Evolutionary conservation across 257 asterid genomes (phyloP).

Genomic region (Nicotiana tomentosiformis): DNA sequence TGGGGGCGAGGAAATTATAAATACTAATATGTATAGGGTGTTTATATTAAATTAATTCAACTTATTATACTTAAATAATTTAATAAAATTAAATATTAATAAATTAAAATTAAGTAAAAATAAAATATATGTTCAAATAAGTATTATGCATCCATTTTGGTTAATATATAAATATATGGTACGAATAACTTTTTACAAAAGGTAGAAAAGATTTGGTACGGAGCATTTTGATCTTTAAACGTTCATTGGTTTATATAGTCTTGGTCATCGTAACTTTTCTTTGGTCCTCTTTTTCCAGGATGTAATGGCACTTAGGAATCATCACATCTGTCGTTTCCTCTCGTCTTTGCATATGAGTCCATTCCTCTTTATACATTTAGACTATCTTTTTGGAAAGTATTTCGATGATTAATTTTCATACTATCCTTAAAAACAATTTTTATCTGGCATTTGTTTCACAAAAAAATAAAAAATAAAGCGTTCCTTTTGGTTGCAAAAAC

Average conservation of each 20-base stretch:
- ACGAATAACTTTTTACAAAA: too few relatives aligned
- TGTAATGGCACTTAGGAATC: neutral
- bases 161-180: too few relatives aligned
- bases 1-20: neutral
- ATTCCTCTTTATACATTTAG: too few relatives aligned
- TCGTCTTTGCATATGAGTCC: neutral
- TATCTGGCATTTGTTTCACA: neutral
- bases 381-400: neutral
- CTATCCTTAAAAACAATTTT: neutral
- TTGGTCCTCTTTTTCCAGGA: neutral
- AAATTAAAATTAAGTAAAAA: too few relatives aligned
- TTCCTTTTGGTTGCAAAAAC: too few relatives aligned
- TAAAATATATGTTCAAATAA: too few relatives aligned
- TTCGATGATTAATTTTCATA: neutral
- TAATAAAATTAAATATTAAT: too few relatives aligned
- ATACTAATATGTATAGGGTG: too few relatives aligned
- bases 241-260: neutral
- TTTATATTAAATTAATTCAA: too few relatives aligned
- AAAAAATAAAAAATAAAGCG: too few relatives aligned
- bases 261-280: neutral
- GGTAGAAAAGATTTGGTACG: neutral
- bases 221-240: neutral
- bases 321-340: neutral
- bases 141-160: too few relatives aligned
- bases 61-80: too few relatives aligned